Percentiles rank a stretch among this genome's conserved stretches.
These are phyloP conservation scores for Podila verticillata DNA, from an alignment of 192 early-diverging fungal species.

Conservation along the genomic window DNA sequence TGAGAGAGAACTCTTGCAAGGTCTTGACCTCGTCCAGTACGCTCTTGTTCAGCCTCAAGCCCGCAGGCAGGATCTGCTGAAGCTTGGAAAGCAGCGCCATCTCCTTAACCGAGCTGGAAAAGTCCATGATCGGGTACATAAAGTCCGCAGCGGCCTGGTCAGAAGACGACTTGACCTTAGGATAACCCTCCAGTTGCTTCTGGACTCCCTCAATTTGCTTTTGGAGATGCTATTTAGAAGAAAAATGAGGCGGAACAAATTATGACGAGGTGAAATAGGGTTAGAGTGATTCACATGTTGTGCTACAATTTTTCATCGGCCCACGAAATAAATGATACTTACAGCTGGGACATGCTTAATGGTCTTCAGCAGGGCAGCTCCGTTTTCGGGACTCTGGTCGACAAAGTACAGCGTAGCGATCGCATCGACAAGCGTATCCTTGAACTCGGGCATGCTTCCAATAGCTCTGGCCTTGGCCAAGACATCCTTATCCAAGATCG, in stretches of 20 bases:
- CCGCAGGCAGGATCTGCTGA: constrained; percentile 28
- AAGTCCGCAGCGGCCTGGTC: constrained; percentile 32
- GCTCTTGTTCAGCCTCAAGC: constrained; percentile 13
- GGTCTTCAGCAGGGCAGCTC: constrained; percentile 54
- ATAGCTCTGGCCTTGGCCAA: constrained; percentile 43
- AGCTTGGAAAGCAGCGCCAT: constrained; percentile 61
- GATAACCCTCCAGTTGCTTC: constrained; percentile 43
- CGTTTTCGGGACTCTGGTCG: constrained; percentile 60
- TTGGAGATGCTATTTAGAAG: constrained; percentile 32
- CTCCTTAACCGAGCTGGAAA: constrained; percentile 56
- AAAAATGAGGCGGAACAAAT: not conserved
- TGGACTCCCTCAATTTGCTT: constrained; percentile 52
- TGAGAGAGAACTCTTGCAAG: constrained; percentile 54
- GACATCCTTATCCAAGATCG: constrained; percentile 33
- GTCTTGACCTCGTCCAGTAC: constrained; percentile 44
- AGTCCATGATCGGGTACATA: constrained; percentile 56
- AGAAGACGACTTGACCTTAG: constrained; percentile 34
- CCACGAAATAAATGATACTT: constrained; percentile 21
- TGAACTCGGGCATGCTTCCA: constrained; percentile 58
- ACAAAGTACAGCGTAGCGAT: constrained; percentile 76
- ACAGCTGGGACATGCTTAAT: constrained; percentile 62
- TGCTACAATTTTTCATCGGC: not conserved
- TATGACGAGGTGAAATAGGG: constrained; percentile 22
- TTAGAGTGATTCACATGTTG: no score
- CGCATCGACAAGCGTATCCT: constrained; percentile 72